These are phyloP conservation scores for Fraxinus dipetala DNA, from an alignment of 305 asterid species.

Conservation along the genomic window DNA sequence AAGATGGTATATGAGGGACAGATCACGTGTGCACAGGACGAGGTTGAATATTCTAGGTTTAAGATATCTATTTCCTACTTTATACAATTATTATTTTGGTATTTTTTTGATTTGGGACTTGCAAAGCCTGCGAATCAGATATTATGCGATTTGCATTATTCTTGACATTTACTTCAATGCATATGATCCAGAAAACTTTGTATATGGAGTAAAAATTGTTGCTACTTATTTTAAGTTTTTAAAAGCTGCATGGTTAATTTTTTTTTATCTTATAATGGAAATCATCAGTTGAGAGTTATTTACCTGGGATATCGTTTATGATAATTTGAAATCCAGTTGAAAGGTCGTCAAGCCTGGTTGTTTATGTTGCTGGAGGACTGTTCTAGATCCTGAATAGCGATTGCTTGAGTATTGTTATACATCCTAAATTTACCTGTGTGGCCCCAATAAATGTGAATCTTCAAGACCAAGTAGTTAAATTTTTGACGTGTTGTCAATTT, in stretches of 20 bases:
- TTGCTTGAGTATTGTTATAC: neutral
- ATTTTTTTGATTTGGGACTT: neutral
- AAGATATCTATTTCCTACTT: neutral
- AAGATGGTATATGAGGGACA: neutral
- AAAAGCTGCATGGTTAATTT: neutral
- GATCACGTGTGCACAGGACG: neutral
- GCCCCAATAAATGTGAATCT: neutral
- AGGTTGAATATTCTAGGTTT: neutral
- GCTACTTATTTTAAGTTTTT: neutral
- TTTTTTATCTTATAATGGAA: neutral
- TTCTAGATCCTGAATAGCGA: neutral
- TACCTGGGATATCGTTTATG: neutral
- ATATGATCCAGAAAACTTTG: neutral
- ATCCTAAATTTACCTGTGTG: neutral
- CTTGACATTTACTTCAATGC: neutral
- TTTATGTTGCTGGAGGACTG: neutral
- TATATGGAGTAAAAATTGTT: neutral
- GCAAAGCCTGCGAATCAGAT: neutral
- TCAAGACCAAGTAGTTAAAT: neutral
- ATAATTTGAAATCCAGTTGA: neutral
- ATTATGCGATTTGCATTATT: conserved; percentile 1
- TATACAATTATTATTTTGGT: neutral
- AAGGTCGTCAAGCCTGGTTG: neutral
- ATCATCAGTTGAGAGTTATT: neutral
- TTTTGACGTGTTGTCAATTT: neutral